Evolutionary conservation across 2,329 filamentous ascomycete genomes (phyloP), one percentile per base, ranked within the genome.

Genomic region (Ophiostoma populinum): DNA sequence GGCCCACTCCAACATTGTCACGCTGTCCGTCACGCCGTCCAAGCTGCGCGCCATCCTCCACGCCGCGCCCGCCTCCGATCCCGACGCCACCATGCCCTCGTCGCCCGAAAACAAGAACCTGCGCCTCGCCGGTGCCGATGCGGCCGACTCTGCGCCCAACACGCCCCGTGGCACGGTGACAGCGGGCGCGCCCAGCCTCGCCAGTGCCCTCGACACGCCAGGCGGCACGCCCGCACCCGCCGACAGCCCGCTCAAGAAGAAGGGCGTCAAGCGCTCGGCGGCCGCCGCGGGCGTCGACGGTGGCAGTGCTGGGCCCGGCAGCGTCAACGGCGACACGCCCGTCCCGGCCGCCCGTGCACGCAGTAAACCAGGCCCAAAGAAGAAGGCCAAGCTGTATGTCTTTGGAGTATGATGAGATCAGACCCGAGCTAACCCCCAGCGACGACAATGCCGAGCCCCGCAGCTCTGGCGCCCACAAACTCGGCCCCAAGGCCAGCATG

Each of bases 401-500:
- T 31, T 34, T n/a, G n/a, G n/a, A n/a, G n/a, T n/a, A n/a, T n/a
- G n/a, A n/a, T n/a, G n/a, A n/a, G n/a, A n/a, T n/a, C n/a, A n/a
- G n/a, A n/a, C n/a, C n/a, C n/a, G n/a, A n/a, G n/a, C n/a, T n/a
- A n/a, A n/a, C n/a, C n/a, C n/a, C n/a, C 40, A 76, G 72, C 44
- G 72, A 77, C 48, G 72, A 76, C 46, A 70, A 65, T 70, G 13
- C 36, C 55, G 56, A 46, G 55, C 40, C 60, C 65, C 47, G 57
- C 62, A 30, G 59, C 61, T n/a, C n/a, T 6, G 65, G 65, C 36
- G 62, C 65, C 34, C 81, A 87, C 57, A 92, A 92, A 55, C 76
- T 95, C 18, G 87, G 87, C 4, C 90, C 90, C 46, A 95, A 94
- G 57, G 87, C 87, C 34, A 95, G 94, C 54, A 81, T 87, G 49